Evolutionary conservation across 139 green algal species (phyloP).

Genomic region (Auxenochlorella pyrenoidosa): DNA sequence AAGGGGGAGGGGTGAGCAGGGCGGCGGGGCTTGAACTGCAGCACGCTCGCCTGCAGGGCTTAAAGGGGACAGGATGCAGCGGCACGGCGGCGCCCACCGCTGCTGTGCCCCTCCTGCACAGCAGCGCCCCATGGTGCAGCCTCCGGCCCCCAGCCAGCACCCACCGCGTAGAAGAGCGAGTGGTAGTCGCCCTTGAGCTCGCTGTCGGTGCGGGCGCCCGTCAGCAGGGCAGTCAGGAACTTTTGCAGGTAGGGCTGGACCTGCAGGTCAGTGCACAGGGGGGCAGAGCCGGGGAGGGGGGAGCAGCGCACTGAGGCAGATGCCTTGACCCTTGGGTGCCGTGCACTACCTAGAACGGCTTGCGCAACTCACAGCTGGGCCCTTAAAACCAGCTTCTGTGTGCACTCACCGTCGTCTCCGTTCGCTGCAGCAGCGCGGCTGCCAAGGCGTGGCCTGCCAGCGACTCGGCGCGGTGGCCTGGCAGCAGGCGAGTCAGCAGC

Average conservation of each 20-base stretch:
- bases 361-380: too few species aligned
- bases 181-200: conserved; percentile 53
- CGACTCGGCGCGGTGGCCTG: conserved; percentile 35
- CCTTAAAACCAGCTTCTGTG: too few species aligned
- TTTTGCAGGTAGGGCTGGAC: conserved; percentile 62
- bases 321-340: too few species aligned
- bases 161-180: conserved; percentile 66
- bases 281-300: not conserved
- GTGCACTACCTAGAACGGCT: too few species aligned
- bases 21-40: not conserved
- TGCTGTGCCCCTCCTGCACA: not conserved
- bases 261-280: not conserved
- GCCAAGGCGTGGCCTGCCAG: conserved; percentile 48
- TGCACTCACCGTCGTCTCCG: conserved; percentile 36
- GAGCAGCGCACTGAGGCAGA: conserved; percentile 14
- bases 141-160: not conserved
- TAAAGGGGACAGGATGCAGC: too few species aligned
- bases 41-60: too few species aligned
- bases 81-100: too few species aligned
- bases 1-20: not conserved
- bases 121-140: not conserved
- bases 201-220: conserved; percentile 51
- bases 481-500: conserved; percentile 66
- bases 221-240: conserved; percentile 58
- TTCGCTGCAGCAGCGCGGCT: conserved; percentile 58